Percentiles rank a stretch among this genome's conserved stretches.
phyloP scores from a whole-genome alignment of 2,329 filamentous ascomycete genomes.

The Bipolaris victoriae region DNA sequence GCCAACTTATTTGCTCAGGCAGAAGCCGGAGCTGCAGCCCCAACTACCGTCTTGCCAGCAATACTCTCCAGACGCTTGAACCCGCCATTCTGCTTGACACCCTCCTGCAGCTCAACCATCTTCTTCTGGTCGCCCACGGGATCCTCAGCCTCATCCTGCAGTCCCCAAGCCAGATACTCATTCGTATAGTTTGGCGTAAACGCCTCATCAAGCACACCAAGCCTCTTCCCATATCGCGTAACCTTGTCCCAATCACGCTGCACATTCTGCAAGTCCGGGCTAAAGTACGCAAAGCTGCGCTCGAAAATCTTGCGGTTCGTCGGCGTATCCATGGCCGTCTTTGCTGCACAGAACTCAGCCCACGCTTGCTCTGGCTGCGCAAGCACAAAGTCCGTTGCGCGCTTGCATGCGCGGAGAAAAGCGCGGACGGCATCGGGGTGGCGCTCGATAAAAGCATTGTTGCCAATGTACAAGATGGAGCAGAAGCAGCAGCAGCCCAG shows the following conservation, averaged over 20 bases:
- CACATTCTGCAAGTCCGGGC: conserved; percentile 76
- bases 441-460: conserved; percentile 70
- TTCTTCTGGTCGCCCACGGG: conserved; percentile 76
- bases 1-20: background rate
- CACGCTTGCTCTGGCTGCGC: conserved; percentile 67
- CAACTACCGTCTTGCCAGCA: conserved; percentile 22
- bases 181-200: conserved; percentile 80
- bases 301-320: conserved; percentile 82
- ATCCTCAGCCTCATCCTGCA: conserved; percentile 69
- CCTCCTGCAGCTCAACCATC: conserved; percentile 72
- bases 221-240: conserved; percentile 74
- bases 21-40: conserved; percentile 21
- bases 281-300: conserved; percentile 79
- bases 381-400: conserved; percentile 74
- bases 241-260: conserved; percentile 78
- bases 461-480: conserved; percentile 79
- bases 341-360: conserved; percentile 73
- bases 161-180: conserved; percentile 68
- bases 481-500: conserved; percentile 86
- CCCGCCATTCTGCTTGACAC: conserved; percentile 69
- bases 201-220: conserved; percentile 67
- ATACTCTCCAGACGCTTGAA: conserved; percentile 59
- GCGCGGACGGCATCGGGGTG: conserved; percentile 69
- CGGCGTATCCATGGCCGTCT: conserved; percentile 69
- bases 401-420: conserved; percentile 76